Evolutionary conservation across 1,284 basidiomycete genomes (phyloP), one percentile per base, ranked within the genome.

Genomic region (Acaromyces ingoldii): DNA sequence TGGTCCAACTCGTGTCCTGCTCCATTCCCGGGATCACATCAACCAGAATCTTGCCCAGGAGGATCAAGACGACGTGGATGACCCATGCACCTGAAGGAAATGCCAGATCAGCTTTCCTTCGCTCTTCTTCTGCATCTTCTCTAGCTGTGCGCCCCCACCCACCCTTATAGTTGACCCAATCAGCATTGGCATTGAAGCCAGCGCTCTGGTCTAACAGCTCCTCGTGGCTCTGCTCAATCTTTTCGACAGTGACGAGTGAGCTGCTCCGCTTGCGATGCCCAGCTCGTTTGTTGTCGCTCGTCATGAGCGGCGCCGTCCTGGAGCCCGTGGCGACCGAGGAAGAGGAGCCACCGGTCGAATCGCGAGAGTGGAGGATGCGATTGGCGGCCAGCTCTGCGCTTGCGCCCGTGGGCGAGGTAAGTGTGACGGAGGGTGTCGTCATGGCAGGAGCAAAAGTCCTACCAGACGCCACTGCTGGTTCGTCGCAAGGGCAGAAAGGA

Each of bases 151-250:
- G 9, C 28, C 21, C 10, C 31, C 15, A 49, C 43, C 15, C 51
- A 91, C 92, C 93, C 78, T 98, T 98, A 59, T 88, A 85, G 75
- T 99, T 96, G 70, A 98, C 95, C 93, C 93, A 99, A 71, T 91
- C 86, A 7, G 91, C 91, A 76, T 99, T 99, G 67, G 89, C 84
- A 76, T 97, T 96, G 46, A 69, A 76, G 6, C 75, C 66, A 5
- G 77, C 75, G 17, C 60, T 67, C 57, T 77, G 72, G 54, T 78
- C 78, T 34, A 78, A 65, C 56, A 74, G 53, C 55, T 78, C 76
- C 54, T 78, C 78, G 55, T 75, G 76, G 33, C 76, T 76, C 55
- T 76, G 70, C 41, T 76, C 67, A 25, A 78, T 72, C 40, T 77
- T 72, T 37, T 77, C 71, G 11, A 79, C 77, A n/a, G 65, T 67